Evolutionary conservation across 805 yeast species (phyloP).

Genomic region (Martiniozyma abietophila): DNA sequence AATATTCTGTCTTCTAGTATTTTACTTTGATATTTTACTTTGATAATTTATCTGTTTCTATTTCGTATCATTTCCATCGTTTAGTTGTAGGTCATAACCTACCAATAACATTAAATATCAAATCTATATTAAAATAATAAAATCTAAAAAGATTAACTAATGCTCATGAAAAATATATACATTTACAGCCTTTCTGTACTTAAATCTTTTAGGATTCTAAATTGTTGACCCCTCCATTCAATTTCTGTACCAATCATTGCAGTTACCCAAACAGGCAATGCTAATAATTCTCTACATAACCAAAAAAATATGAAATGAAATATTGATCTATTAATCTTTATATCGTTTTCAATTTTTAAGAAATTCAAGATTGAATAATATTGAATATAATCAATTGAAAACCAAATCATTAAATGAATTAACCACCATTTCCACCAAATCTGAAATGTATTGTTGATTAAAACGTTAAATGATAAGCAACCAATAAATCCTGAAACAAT

Average conservation of each 20-base stretch:
- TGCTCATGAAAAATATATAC: too few species aligned
- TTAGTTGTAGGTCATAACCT: too few species aligned
- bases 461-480: conserved; percentile 42
- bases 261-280: conserved; percentile 73
- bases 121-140: too few species aligned
- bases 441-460: conserved; percentile 27
- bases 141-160: too few species aligned
- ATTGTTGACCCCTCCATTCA: conserved; percentile 75
- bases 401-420: conserved; percentile 57
- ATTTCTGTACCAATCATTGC: conserved; percentile 73
- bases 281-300: conserved; percentile 62
- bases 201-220: conserved; percentile 60
- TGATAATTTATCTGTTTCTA: too few species aligned
- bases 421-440: conserved; percentile 28
- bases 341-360: conserved; percentile 4
- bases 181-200: conserved; percentile 48
- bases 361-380: conserved; percentile 34
- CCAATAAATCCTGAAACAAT: conserved; percentile 61
- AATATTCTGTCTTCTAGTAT: too few species aligned
- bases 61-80: too few species aligned
- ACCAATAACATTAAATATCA: too few species aligned
- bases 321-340: not conserved
- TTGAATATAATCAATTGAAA: conserved; percentile 52
- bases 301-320: conserved; percentile 36
- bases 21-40: too few species aligned